A percentile compares a stretch with the other conserved stretches of the same genome.
Evolutionary conservation across 2,329 filamentous ascomycete genomes (phyloP).

Genomic region (Dichotomopilus funicola): DNA sequence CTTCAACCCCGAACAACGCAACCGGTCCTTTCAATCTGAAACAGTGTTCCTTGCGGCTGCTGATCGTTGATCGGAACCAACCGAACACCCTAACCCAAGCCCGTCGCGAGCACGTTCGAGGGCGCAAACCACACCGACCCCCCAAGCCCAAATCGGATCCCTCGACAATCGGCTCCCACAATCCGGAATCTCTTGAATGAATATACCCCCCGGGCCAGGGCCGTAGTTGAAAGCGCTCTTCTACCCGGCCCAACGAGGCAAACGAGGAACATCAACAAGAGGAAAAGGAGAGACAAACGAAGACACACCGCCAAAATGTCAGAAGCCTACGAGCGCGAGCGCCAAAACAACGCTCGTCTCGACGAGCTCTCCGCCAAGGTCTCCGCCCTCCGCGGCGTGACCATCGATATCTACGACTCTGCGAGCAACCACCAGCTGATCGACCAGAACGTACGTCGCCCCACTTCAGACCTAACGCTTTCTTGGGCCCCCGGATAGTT

Average conservation of each 20-base stretch:
- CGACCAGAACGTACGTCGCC: constrained; percentile 66
- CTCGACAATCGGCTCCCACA: no score
- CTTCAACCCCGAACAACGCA: no score
- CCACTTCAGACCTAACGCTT: not conserved
- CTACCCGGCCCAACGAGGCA: not conserved
- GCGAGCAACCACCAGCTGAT: constrained; percentile 83
- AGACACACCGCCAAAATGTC: constrained; percentile 47
- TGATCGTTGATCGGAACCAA: no score
- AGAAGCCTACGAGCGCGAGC: constrained; percentile 71
- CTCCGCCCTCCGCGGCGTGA: constrained; percentile 84
- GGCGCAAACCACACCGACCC: no score
- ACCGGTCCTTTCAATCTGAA: no score
- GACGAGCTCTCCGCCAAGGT: constrained; percentile 89
- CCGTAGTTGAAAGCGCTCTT: no score
- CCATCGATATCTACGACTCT: constrained; percentile 96
- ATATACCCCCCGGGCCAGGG: no score
- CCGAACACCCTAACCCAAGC: no score
- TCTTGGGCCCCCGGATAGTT: not conserved
- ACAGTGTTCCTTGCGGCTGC: no score
- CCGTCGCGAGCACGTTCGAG: no score
- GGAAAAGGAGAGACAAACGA: constrained; percentile 1
- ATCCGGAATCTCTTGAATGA: no score
- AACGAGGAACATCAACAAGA: not conserved
- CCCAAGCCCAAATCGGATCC: no score
- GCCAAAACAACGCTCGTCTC: constrained; percentile 91